Percentiles rank a stretch among this genome's conserved stretches.
Evolutionary conservation across 768 basidiomycete species (phyloP).

Genomic region (Mrakia frigida): DNA sequence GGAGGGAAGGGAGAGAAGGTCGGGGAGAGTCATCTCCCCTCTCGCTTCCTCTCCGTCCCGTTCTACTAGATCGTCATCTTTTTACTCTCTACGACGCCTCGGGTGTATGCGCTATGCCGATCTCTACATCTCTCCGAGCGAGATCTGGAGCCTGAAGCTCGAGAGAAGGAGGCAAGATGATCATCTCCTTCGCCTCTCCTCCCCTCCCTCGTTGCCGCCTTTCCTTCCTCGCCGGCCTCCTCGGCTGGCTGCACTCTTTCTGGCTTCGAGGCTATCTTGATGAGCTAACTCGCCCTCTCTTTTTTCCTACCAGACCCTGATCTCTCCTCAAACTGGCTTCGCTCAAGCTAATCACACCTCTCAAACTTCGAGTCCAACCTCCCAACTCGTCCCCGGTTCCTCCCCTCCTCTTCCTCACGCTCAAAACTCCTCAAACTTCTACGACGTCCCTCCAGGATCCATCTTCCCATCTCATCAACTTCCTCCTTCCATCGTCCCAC

Average conservation of each 20-base stretch:
- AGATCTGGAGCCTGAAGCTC: too few species aligned
- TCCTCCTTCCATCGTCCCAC: not conserved
- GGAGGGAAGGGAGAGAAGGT: not conserved
- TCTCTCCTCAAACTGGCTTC: not conserved
- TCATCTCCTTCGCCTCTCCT: not conserved
- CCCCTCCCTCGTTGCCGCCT: not conserved
- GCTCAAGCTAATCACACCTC: not conserved
- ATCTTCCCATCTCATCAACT: not conserved
- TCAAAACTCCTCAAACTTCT: not conserved
- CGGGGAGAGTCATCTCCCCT: conserved; percentile 6
- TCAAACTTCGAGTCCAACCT: not conserved
- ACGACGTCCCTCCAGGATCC: not conserved
- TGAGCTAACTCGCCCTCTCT: not conserved
- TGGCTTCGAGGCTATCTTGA: not conserved
- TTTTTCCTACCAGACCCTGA: not conserved
- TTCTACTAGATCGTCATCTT: too few species aligned
- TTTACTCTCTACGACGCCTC: too few species aligned
- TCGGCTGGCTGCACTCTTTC: not conserved
- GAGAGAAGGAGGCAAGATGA: not conserved
- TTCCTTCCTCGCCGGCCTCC: not conserved
- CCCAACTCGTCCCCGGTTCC: conserved; percentile 3
- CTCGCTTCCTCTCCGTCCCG: not conserved
- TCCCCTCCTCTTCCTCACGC: not conserved
- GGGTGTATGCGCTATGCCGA: too few species aligned
- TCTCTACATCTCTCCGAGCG: too few species aligned